These are phyloP conservation scores for Scutellaria baicalensis DNA, from an alignment of 257 asterid species.

Conservation along the genomic window DNA sequence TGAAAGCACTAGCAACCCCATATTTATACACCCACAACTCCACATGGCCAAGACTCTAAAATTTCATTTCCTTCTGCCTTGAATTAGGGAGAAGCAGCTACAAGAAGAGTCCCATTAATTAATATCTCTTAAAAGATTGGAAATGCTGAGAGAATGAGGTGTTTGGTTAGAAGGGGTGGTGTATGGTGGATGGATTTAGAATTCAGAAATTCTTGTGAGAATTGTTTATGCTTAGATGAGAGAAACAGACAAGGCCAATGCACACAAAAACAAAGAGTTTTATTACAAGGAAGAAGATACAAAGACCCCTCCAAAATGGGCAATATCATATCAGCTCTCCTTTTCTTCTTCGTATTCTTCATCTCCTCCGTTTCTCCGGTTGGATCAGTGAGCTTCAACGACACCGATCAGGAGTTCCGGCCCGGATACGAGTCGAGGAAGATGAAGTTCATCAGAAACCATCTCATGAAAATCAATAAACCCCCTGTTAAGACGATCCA, in stretches of 20 bases:
- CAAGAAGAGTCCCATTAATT: not conserved
- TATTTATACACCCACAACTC: constrained; percentile 47
- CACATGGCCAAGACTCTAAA: constrained; percentile 52
- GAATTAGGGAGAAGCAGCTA: constrained; percentile 19
- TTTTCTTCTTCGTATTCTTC: constrained; percentile 48
- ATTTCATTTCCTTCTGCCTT: constrained; percentile 32
- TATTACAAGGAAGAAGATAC: constrained; percentile 19
- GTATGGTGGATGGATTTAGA: constrained; percentile 28
- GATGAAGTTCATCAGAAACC: constrained; percentile 40
- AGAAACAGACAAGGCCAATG: constrained; percentile 40
- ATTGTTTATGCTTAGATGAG: constrained; percentile 21
- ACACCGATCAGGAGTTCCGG: constrained; percentile 37
- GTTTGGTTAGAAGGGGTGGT: constrained; percentile 9
- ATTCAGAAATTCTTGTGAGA: constrained; percentile 16
- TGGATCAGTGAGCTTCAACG: constrained; percentile 18
- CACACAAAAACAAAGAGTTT: constrained; percentile 19
- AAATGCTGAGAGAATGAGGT: constrained; percentile 38
- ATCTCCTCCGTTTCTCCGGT: constrained; percentile 37
- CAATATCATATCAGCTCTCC: constrained; percentile 31
- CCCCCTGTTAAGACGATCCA: constrained; percentile 72
- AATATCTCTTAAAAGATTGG: constrained; percentile 22
- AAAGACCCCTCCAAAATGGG: constrained; percentile 11
- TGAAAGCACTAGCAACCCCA: not conserved
- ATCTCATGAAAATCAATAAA: constrained; percentile 64
- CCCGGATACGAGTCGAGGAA: constrained; percentile 44